Evolutionary conservation across 192 early-diverging fungal genomes (phyloP).

Genomic region (Coemansia sp.): DNA sequence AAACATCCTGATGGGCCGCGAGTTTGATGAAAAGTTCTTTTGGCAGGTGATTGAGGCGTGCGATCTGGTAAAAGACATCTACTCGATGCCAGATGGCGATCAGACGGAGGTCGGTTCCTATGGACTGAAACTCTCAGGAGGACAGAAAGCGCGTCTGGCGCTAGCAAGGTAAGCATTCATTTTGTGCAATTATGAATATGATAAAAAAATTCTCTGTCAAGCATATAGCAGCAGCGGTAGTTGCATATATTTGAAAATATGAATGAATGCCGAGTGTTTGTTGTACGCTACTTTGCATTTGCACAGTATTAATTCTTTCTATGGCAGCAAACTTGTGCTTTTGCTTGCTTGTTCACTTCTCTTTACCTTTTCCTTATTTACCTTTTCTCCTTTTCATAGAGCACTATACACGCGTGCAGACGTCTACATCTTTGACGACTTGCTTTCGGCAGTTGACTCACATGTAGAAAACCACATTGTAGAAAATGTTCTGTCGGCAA

Average conservation of each 20-base stretch:
- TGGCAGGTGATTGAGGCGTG: constrained; percentile 24
- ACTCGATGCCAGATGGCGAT: constrained; percentile 33
- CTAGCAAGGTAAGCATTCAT: constrained; percentile 52
- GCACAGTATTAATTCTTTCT: too few relatives aligned
- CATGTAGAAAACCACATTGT: constrained; percentile 60
- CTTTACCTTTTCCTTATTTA: background rate
- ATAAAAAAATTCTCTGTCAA: too few relatives aligned
- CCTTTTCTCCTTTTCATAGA: constrained; percentile 19
- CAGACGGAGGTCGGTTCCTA: constrained; percentile 57
- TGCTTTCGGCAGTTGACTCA: constrained; percentile 67
- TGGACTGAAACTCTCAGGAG: constrained; percentile 63
- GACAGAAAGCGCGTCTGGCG: constrained; percentile 64
- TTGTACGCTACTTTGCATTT: too few relatives aligned
- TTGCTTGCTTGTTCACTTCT: too few relatives aligned
- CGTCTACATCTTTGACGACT: constrained; percentile 70
- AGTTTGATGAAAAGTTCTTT: constrained; percentile 34
- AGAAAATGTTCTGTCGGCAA: constrained; percentile 39
- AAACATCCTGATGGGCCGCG: constrained; percentile 44
- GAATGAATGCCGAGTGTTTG: too few relatives aligned
- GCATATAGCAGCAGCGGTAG: too few relatives aligned
- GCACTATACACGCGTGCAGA: constrained; percentile 64
- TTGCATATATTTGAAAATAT: too few relatives aligned
- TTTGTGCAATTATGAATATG: background rate
- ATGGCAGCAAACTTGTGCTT: too few relatives aligned
- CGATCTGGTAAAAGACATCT: constrained; percentile 32